Evolutionary conservation across 2,329 filamentous ascomycete species (phyloP), one percentile per base, ranked within the genome.

Genomic region (Verticillium albo-atrum): DNA sequence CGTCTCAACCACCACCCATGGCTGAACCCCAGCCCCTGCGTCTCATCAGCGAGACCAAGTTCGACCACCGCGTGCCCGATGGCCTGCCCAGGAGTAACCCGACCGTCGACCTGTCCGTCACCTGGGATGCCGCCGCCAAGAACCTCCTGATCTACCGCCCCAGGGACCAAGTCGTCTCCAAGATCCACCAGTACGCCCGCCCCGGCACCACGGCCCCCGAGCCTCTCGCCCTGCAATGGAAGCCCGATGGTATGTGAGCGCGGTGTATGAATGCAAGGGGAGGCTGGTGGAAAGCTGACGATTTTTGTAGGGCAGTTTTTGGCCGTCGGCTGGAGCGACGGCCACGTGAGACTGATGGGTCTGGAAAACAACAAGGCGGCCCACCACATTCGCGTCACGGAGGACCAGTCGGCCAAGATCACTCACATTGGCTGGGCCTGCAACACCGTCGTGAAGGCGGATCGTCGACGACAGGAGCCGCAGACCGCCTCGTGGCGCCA

Each of bases 261-360:
- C n/a, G 35, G 14, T 55, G 27, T 28, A 10, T n/a, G 20, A 34
- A 28, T 35, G 30, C 26, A 17, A 7, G 9, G 14, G 14, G 23
- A 23, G 1, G n/a, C 7, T 51, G n/a, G n/a, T n/a, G n/a, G n/a
- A n/a, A n/a, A n/a, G 14, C 30, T 32, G 30, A 32, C 30, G 9
- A 32, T n/a, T 6, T 10, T n/a, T 15, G 20, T 28, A 89, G 88
- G 89, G 9, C 89, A 91, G 63, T 86, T 91, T 50, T 82, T 97
- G 58, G 92, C 92, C 15, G 85, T 95, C 15, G 91, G 87, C 53
- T 96, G 91, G 87, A 91, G 85, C 65, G 91, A 96, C 76, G 90
- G 90, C 28, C 84, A 84, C 6, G 85, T 95, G 23, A 87, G 91
- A 60, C 76, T 96, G 35, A 83, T 94, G 71, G 90, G 89, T 61